Base-by-base conservation (phyloP, 441 rosid genomes). In the Erodium moschatum region DNA sequence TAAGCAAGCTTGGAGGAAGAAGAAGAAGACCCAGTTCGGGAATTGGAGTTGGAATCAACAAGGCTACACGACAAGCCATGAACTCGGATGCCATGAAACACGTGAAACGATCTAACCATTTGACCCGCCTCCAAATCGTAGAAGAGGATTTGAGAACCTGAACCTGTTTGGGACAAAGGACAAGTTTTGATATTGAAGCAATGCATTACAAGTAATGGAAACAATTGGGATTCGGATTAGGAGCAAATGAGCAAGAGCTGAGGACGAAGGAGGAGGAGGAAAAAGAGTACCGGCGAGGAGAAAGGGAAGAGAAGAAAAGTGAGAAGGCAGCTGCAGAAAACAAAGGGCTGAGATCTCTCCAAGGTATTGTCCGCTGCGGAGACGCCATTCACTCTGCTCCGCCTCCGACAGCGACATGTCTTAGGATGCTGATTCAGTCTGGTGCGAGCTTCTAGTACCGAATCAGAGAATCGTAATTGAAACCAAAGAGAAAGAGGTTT, bases 31-130 rank as follows among this genome's bases (percentile, higher is more conserved):
- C 73, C 74, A 20, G 5, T 77, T 65, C 72, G 13, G 18, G 33
- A 20, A 21, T 21, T 3, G 31, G 21, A 18, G 9, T 54, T 7
- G 10, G 64, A 35, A 70, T 62, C 67, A 46, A 48, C 19, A 50
- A 68, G 66, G 68, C 77, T 63, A 71, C 82, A 81, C 67, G 80
- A 77, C 72, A 91, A 82, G 19, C 97, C 99, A 69, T 91, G 99
- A 40, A 94, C 89, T 13, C 96, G 96, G 66, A 91, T 84, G 44
- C 97, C 99, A 10, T 85, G 79, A 67, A 89, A 89, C 21, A 88
- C 96, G 74, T 77, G 86, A 79, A 94, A 91, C 48, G 94, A 83
- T 15, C 79, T 79, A 54, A 84, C 69, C 74, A 84, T 58, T 27
- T 64, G 81, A 4, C 86, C 83, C 6, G 83, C 73, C 54, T 80